Evolutionary conservation across 1,139 yeast genomes (phyloP).

Genomic region (Spathaspora sp.): DNA sequence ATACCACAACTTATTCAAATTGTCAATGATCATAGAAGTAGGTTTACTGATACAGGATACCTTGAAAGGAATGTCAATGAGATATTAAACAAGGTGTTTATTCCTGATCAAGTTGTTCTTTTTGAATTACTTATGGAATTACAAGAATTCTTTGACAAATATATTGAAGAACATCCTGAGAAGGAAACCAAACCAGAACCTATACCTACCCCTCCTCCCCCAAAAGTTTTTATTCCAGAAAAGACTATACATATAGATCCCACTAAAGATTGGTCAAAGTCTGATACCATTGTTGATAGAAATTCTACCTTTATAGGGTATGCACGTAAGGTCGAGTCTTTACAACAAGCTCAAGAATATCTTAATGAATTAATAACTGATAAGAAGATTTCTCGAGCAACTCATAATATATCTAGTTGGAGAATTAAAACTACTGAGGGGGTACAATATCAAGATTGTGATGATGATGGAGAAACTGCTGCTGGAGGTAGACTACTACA

Average conservation of each 20-base stretch:
- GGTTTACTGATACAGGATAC: constrained; percentile 43
- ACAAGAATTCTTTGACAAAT: constrained; percentile 48
- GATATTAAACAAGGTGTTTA: constrained; percentile 50
- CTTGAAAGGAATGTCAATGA: constrained; percentile 45
- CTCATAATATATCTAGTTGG: constrained; percentile 87
- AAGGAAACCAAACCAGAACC: constrained; percentile 3
- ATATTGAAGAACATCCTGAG: constrained; percentile 22
- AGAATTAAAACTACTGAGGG: constrained; percentile 59
- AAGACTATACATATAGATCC: constrained; percentile 30
- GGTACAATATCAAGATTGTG: constrained; percentile 74
- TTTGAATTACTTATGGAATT: constrained; percentile 75
- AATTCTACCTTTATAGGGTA: constrained; percentile 85
- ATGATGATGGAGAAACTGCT: constrained; percentile 97
- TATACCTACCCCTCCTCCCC: background rate
- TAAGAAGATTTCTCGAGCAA: constrained; percentile 62
- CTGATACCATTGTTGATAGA: constrained; percentile 79
- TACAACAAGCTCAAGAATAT: constrained; percentile 60
- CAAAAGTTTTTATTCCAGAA: constrained; percentile 10
- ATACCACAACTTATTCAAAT: constrained; percentile 59
- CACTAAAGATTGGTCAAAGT: constrained; percentile 67
- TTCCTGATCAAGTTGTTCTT: constrained; percentile 67
- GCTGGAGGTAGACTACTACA: constrained; percentile 90
- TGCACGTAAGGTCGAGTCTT: constrained; percentile 59
- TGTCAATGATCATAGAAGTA: constrained; percentile 27
- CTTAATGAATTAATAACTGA: constrained; percentile 59